Base-by-base conservation (phyloP, 805 yeast genomes). In the Wickerhamomyces pijperi region DNA sequence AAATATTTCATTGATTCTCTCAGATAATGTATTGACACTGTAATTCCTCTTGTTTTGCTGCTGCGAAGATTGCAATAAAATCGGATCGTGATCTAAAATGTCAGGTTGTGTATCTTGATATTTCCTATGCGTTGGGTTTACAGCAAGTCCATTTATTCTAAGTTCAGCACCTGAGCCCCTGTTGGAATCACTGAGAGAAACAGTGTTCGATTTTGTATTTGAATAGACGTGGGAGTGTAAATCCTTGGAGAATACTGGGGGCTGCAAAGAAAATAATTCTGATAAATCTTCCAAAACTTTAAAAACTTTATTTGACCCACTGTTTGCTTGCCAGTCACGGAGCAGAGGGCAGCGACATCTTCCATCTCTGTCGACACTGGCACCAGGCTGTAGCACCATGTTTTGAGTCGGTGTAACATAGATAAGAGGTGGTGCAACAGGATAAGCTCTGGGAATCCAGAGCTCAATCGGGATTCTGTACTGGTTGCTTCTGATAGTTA, bases 391-490 rank as follows among this genome's bases (percentile, higher is more conserved):
- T 15, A 80, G 54, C 28, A 65, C 54, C 59, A 65, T 54, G 19
- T 58, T 51, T 28, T 61, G 62, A n/a, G 76, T 68, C 2, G 80
- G 76, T 17, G 70, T 65, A 11, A 87, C 72, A 51, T 66, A 82
- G 1, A 76, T 69, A n/a, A 75, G 48, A 0, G 97, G 97, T 1
- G 79, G 68, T 3, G 60, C 64, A n/a, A 51, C 47, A 0, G 96
- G 95, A 47, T 82, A 87, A 19, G 66, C 63, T 20, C 68, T 67
- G 0, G 95, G 94, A 5, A 88, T 51, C 94, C 95, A 86, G 4
- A 87, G 56, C 39, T 76, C 76, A 12, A 86, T 50, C 0, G 87
- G 88, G 15, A 73, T 59, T n/a, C 61, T 58, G 45, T 67, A 62
- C 0, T 50, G 48, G 0, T 49, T 41, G 2, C 55, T 54, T 13